A percentile compares a stretch with the other conserved stretches of the same genome.
Evolutionary conservation across 805 yeast genomes (phyloP).

Genomic region (Torulaspora indica): DNA sequence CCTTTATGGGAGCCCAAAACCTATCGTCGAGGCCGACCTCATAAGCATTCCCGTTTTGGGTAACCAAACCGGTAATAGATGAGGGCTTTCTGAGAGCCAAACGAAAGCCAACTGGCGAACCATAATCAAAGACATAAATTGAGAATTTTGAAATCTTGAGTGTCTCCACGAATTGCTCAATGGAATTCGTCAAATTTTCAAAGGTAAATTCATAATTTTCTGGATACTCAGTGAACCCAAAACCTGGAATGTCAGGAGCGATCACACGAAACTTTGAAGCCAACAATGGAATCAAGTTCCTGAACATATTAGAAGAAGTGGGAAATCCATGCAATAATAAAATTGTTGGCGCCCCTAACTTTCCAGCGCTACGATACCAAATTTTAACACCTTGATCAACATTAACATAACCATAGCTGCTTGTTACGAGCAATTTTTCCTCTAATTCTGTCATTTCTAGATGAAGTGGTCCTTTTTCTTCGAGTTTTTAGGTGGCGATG

Average conservation of each 20-base stretch:
- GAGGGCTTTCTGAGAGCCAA: constrained; percentile 36
- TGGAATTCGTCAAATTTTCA: constrained; percentile 33
- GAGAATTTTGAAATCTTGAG: constrained; percentile 31
- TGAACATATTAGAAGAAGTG: constrained; percentile 40
- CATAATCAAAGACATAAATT: constrained; percentile 43
- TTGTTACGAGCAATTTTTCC: neutral
- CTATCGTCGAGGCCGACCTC: constrained; percentile 39
- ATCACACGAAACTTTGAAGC: constrained; percentile 36
- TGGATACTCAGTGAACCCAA: constrained; percentile 37
- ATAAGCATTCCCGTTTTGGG: constrained; percentile 45
- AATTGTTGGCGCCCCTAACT: constrained; percentile 34
- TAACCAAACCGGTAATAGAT: constrained; percentile 33
- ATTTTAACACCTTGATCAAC: constrained; percentile 24
- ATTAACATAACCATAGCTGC: neutral
- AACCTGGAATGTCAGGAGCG: constrained; percentile 47
- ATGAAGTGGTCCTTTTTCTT: neutral
- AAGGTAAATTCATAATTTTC: constrained; percentile 32
- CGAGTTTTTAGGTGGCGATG: neutral
- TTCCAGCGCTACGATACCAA: constrained; percentile 41
- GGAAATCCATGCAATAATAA: constrained; percentile 45
- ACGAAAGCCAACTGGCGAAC: constrained; percentile 42
- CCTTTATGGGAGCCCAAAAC: constrained; percentile 39
- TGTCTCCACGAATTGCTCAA: constrained; percentile 32
- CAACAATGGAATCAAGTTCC: constrained; percentile 38
- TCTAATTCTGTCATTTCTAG: neutral